These are phyloP conservation scores for Chaetomium sp. DNA, from an alignment of 2,329 filamentous ascomycete species.

Conservation along the genomic window DNA sequence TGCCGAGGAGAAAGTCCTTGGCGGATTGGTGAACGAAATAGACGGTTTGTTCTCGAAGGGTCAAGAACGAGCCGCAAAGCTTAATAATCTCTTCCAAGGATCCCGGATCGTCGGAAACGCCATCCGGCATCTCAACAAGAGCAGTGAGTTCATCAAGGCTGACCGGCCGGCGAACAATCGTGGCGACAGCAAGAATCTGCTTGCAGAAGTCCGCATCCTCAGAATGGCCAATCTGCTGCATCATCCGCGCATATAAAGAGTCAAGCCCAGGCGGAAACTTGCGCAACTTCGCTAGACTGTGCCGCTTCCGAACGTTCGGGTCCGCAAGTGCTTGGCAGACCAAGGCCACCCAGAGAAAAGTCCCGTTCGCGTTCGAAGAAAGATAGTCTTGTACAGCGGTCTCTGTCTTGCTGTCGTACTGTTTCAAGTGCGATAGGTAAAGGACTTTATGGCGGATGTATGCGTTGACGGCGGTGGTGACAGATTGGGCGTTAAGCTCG, in stretches of 20 bases:
- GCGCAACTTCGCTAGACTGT: slow-evolving; percentile 5
- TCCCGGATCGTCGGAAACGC: not conserved
- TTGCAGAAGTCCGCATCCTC: slow-evolving; percentile 9
- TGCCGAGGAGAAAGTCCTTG: slow-evolving; percentile 15
- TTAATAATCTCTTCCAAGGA: slow-evolving; percentile 8
- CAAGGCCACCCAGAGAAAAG: slow-evolving; percentile 38
- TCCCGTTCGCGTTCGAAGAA: slow-evolving; percentile 28
- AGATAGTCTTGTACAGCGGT: slow-evolving; percentile 23
- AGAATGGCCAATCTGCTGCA: slow-evolving; percentile 7
- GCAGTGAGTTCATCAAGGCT: slow-evolving; percentile 7
- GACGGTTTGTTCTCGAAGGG: slow-evolving; percentile 8
- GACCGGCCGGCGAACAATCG: slow-evolving; percentile 12
- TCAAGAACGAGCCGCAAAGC: slow-evolving; percentile 16
- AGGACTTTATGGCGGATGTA: slow-evolving; percentile 34
- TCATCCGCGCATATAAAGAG: slow-evolving; percentile 12
- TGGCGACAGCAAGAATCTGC: slow-evolving; percentile 10
- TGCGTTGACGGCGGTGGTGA: slow-evolving; percentile 27
- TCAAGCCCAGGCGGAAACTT: slow-evolving; percentile 16
- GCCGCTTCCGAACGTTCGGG: slow-evolving; percentile 10
- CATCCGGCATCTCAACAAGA: slow-evolving; percentile 7
- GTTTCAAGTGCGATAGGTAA: slow-evolving; percentile 24
- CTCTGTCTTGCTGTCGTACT: slow-evolving; percentile 21
- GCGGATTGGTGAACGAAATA: slow-evolving; percentile 15
- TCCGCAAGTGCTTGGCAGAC: slow-evolving; percentile 27
- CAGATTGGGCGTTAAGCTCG: slow-evolving; percentile 31